Base-by-base conservation (phyloP, 2,329 filamentous ascomycete genomes). In the Talaromyces sp. region DNA sequence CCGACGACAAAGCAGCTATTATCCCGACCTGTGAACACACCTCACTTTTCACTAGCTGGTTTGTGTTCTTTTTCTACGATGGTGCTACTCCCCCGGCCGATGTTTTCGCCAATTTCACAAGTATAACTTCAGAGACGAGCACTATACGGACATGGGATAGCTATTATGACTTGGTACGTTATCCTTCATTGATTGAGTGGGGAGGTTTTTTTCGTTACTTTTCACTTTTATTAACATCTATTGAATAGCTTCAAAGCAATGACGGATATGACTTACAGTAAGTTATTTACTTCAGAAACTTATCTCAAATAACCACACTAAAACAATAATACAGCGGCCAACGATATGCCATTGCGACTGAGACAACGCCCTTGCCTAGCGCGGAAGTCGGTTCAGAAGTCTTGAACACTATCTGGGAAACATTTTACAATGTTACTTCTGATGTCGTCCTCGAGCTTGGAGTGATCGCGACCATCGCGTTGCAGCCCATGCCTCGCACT, bases 31-130 rank as follows among this genome's bases (percentile, higher is more conserved):
- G 80, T 2, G 79, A 85, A 67, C 75, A 81, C 16, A 68, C 77
- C 2, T 75, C 76, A 10, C 62, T 80, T 0, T 65, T 85, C 54
- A 78, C 86, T 63, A 75, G 82, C 23, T 87, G 84, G 83, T 78
- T 85, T 61, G 72, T 89, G 63, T 88, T 88, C 71, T 69, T 86
- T 40, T 88, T 86, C 75, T 88, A 88, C 70, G 83, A 89, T 69
- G 86, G 83, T 1, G 78, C 80, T 0, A 71, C 73, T 57, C 81
- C 81, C 0, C 85, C 86, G 0, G 68, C 75, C 1, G 81, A 76
- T 4, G 78, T 83, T 2, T 88, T 89, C 62, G 77, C 81, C 61
- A 81, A 81, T 61, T 89, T 89, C 70, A 80, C 81, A 1, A 75
- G 75, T 44, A 76, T 84, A 54, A 68, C 72, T 1, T 77, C 78